A percentile compares a stretch with the other conserved stretches of the same genome.
phyloP scores from a whole-genome alignment of 225 moss, liverwort and hornwort genomes.

The Polytrichum commune region DNA sequence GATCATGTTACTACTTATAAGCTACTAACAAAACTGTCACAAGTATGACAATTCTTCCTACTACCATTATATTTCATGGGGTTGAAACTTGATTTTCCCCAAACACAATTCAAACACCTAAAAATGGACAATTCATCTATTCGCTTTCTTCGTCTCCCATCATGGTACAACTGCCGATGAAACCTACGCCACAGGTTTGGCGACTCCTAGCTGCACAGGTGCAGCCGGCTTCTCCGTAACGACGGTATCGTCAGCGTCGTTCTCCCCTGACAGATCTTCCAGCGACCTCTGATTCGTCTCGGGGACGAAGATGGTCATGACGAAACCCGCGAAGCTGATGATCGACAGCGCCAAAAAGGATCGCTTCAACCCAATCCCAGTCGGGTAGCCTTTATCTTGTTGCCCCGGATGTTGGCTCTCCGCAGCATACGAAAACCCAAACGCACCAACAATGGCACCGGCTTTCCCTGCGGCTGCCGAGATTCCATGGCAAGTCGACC shows the following conservation, averaged over 20 bases:
- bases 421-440: slow-evolving; percentile 33
- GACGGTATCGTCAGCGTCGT: slow-evolving; percentile 1
- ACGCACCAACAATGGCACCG: slow-evolving; percentile 36
- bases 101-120: too few relatives aligned
- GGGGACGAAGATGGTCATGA: slow-evolving; percentile 25
- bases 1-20: too few relatives aligned
- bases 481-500: slow-evolving; percentile 35
- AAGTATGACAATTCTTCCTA: too few relatives aligned
- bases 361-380: slow-evolving; percentile 25
- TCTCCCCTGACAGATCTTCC: slow-evolving; percentile 43
- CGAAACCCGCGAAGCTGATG: slow-evolving; percentile 30
- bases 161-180: too few relatives aligned
- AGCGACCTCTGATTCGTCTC: slow-evolving; percentile 30
- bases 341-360: slow-evolving; percentile 30
- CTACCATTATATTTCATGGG: too few relatives aligned
- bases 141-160: too few relatives aligned
- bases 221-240: too few relatives aligned
- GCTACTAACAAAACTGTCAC: too few relatives aligned
- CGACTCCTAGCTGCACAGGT: too few relatives aligned
- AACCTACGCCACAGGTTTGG: too few relatives aligned
- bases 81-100: too few relatives aligned
- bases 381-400: slow-evolving; percentile 31
- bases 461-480: slow-evolving; percentile 36
- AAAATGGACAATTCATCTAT: too few relatives aligned
- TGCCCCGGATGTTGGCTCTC: slow-evolving; percentile 8